Evolutionary conservation across 164 flowering plant genomes (phyloP), one percentile per base, ranked within the genome.

Genomic region (Chimonanthus salicifolius): DNA sequence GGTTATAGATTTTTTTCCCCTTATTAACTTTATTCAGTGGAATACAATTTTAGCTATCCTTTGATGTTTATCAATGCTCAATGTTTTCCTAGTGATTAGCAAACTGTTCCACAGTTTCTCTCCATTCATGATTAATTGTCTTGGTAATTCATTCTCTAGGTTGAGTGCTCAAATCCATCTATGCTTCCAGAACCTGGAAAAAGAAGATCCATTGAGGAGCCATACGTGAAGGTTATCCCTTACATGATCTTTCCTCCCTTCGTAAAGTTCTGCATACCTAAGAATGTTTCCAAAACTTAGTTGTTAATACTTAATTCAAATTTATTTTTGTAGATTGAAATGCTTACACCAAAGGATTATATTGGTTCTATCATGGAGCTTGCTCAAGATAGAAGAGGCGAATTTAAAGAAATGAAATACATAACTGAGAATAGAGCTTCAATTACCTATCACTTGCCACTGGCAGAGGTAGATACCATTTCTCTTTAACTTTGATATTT

Each of bases 301-400:
- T 48, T 65, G 68, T 65, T 10, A 54, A 45, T 65, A 45, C 47
- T 33, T n/a, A 13, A 8, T 3, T 44, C 43, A 65, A 9, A 54
- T 3, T 70, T 47, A 44, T 49, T 7, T 71, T 62, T 80, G 45
- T 86, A 95, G 99, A 92, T 95, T 80, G 99, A 95, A 80, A 79
- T 95, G 94, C 90, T 95, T 68, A 88, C 97, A 7, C 99, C 99
- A 69, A 95, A 93, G 82, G 99, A 95, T 33, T 92, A 86, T 76
- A 93, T 95, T 80, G 99, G 98, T 74, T 71, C 98, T 64, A 87
- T 95, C 21, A 95, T 95, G 99, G 99, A 95, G 80, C 88, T 95
- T 76, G 86, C 96, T 74, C 98, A 93, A 84, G 97, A 95, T 11
- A 80, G 99, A 74, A 87, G 99, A 85, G 97, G 97, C 60, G 93